Evolutionary conservation across 2,329 filamentous ascomycete genomes (phyloP).

Genomic region (Xylariaceae sp.): DNA sequence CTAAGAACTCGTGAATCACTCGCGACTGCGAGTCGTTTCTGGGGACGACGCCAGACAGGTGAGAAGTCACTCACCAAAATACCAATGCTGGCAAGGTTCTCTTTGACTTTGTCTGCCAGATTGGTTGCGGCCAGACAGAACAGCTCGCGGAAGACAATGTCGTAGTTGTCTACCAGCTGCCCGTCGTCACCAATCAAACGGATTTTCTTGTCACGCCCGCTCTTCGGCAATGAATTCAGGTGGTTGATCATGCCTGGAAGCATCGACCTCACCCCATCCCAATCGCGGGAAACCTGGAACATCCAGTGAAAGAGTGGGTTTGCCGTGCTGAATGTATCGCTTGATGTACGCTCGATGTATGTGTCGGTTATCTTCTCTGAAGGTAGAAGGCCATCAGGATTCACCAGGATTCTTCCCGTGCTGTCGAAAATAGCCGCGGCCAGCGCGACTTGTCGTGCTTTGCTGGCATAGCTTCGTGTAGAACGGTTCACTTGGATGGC

Average conservation of each 20-base stretch:
- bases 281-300: conserved; percentile 75
- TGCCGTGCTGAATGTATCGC: conserved; percentile 70
- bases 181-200: conserved; percentile 50
- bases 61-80: conserved; percentile 45
- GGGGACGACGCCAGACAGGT: no score
- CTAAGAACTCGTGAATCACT: no score
- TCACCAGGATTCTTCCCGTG: conserved; percentile 63
- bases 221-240: conserved; percentile 47
- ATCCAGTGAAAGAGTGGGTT: conserved; percentile 87
- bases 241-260: conserved; percentile 70
- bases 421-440: conserved; percentile 64
- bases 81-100: conserved; percentile 60
- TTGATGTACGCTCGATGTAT: conserved; percentile 65
- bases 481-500: conserved; percentile 50
- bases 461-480: conserved; percentile 49
- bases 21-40: no score
- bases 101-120: conserved; percentile 64
- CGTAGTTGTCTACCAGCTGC: conserved; percentile 63
- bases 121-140: conserved; percentile 76
- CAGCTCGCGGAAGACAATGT: conserved; percentile 72
- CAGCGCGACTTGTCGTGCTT: conserved; percentile 57
- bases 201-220: conserved; percentile 33
- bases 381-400: conserved; percentile 64
- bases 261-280: conserved; percentile 63
- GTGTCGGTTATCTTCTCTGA: conserved; percentile 75